Evolutionary conservation across 2,329 filamentous ascomycete genomes (phyloP), one percentile per base, ranked within the genome.

Genomic region (Sporothrix brunneoviolacea): DNA sequence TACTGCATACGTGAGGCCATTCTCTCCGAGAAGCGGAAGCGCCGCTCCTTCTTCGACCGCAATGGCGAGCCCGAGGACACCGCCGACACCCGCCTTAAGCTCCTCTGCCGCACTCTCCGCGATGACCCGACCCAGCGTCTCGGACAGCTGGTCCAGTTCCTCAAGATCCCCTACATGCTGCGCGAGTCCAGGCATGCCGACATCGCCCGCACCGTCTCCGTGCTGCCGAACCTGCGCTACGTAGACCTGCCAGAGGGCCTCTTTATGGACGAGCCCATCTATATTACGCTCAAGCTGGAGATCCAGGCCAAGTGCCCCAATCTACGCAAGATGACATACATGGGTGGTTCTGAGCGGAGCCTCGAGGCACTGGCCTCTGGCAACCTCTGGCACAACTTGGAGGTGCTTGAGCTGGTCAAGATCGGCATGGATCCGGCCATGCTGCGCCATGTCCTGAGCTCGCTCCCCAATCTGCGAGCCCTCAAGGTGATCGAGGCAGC

Each of bases 101-200:
- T 95, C 50, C 78, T 97, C 41, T 87, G 85, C 63, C 82, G 89
- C 55, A 89, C 90, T 1, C 80, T 96, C 44, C 82, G 90, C 55
- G 86, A 91, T 44, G 84, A 90, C 55, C 79, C 82, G 19, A 80
- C 76, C 8, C 71, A 76, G 22, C 71, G 77, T 19, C 70, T 95
- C 40, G 89, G 84, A 30, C 72, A 77, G 50, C 72, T 81, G 37
- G 88, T 95, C 5, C 71, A 84, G 61, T 90, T 84, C 60, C 74
- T 97, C 61, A 95, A 95, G 72, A 83, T 89, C 53, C 89, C 91
- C 7, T 96, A 95, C 67, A 96, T 96, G 91, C 84, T 91, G 48
- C 83, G 91, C 52, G 89, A 96, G 70, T 87, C 87, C 1, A 86
- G 80, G 64, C 89, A 93, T 64, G 79, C 86, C 48, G 87, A 91